Evolutionary conservation across 306 rosid genomes (phyloP), one percentile per base, ranked within the genome.

Genomic region (Corylus heterophylla): DNA sequence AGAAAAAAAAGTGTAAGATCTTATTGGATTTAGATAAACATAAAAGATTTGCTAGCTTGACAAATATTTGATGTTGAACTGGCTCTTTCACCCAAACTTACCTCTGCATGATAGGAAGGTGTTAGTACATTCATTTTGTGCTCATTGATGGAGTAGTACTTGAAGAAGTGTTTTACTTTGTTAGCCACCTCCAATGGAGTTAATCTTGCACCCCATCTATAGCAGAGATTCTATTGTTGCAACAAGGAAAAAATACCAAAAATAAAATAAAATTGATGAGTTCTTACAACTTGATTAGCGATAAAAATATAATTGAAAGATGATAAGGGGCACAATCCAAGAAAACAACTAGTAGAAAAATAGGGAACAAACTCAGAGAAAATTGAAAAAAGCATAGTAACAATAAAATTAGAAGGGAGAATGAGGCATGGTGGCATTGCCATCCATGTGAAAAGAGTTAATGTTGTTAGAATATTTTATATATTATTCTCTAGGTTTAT

Each of bases 41-140:
- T 0, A 31, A 5, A 52, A 52, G 18, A 51, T 51, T 51, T 51
- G 4, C 13, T 6, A 54, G 31, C 54, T 76, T 6, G 47, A 48
- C 22, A 72, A 27, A 29, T 37, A 35, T 20, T 22, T 47, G 44
- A 72, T 9, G 8, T 13, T 31, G 73, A 61, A 56, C 56, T 67
- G 51, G 27, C 11, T 51, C 48, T 64, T 45, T 8, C 5, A 75
- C 54, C 39, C 62, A 49, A 52, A 39, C 71, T 63, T 84, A 95
- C 98, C 97, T 95, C 98, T 13, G 97, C 98, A 48, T 95, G 98
- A 86, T 95, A 95, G 56, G 98, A 92, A 16, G 98, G 98, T 47
- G 98, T 92, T 80, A 91, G 49, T 12, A 88, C 92, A 1, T 97
- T 92, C 98, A 95, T 91, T 83, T 95, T 95, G 89, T 92, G 98